phyloP scores from a whole-genome alignment of 768 basidiomycete species.

The Mycena sanguinolenta region DNA sequence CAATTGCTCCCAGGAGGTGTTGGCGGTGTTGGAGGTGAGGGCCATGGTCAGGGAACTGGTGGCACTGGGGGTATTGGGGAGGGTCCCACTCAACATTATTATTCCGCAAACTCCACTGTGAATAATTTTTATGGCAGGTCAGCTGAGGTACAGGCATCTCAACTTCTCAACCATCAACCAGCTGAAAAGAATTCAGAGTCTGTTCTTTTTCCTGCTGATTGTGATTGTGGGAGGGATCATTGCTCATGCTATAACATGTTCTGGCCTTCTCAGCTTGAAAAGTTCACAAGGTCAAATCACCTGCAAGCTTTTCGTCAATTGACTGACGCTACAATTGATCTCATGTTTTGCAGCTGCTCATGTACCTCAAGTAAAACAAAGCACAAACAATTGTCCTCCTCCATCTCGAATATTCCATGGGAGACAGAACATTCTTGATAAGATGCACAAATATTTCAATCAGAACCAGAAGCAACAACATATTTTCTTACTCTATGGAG shows the following conservation, averaged over 20 bases:
- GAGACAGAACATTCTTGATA: conserved; percentile 8
- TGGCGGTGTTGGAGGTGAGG: not conserved
- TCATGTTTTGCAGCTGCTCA: not conserved
- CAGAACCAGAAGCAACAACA: not conserved
- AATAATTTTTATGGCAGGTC: no score
- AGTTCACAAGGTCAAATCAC: not conserved
- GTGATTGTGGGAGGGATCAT: not conserved
- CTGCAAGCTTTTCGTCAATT: conserved; percentile 3
- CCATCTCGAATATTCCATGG: no score
- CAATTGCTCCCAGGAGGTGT: not conserved
- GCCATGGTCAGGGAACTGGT: not conserved
- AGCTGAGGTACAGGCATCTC: not conserved
- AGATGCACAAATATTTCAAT: conserved; percentile 5
- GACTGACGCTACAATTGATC: not conserved
- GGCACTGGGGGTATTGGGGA: no score
- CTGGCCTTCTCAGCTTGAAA: not conserved
- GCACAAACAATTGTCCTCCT: conserved; percentile 2
- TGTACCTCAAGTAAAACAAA: not conserved
- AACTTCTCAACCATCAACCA: not conserved
- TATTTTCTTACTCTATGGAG: conserved; percentile 11
- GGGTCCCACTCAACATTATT: no score
- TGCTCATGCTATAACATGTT: not conserved
- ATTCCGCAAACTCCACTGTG: no score
- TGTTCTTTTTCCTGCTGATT: not conserved
- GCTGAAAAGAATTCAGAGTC: conserved; percentile 1